Conservation (phyloP, 768 basidiomycete genomes). For the Hygrophorus pudorinus region DNA sequence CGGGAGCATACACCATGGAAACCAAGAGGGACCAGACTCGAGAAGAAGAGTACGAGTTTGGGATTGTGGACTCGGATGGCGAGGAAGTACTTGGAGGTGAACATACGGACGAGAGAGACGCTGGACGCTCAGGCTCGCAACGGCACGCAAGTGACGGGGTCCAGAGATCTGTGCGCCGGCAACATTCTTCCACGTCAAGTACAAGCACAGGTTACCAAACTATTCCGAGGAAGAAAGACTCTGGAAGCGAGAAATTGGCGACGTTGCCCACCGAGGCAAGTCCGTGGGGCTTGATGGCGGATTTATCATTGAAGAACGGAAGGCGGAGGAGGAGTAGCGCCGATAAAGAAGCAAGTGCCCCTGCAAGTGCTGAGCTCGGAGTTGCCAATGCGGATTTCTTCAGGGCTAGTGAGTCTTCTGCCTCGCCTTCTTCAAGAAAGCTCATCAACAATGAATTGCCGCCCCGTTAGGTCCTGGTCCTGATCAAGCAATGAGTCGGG, state of each 20-base stretch:
- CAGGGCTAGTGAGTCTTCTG: constrained; percentile 38
- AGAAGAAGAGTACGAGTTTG: constrained; percentile 29
- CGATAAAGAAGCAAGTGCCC: constrained; percentile 23
- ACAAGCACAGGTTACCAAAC: no score
- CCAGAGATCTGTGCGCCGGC: no score
- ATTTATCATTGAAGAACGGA: constrained; percentile 40
- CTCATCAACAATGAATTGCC: constrained; percentile 1
- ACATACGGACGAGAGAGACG: constrained; percentile 7
- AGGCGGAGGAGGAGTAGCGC: constrained; percentile 18
- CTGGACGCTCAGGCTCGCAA: constrained; percentile 23
- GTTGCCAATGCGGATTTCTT: constrained; percentile 66
- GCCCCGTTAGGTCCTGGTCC: constrained; percentile 28
- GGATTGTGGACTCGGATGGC: constrained; percentile 33
- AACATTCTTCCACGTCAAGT: no score
- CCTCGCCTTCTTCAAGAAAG: neutral
- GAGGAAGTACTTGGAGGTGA: constrained; percentile 20
- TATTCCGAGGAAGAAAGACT: constrained; percentile 27
- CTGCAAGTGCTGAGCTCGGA: constrained; percentile 44
- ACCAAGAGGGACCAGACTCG: constrained; percentile 25
- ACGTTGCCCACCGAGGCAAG: constrained; percentile 44
- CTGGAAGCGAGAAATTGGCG: constrained; percentile 36
- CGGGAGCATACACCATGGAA: constrained; percentile 35
- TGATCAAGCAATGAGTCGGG: constrained; percentile 28
- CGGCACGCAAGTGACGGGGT: constrained; percentile 22
- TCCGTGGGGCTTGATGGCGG: constrained; percentile 54